phyloP scores from a whole-genome alignment of 805 yeast genomes.

The Pachysolen tannophilus region DNA sequence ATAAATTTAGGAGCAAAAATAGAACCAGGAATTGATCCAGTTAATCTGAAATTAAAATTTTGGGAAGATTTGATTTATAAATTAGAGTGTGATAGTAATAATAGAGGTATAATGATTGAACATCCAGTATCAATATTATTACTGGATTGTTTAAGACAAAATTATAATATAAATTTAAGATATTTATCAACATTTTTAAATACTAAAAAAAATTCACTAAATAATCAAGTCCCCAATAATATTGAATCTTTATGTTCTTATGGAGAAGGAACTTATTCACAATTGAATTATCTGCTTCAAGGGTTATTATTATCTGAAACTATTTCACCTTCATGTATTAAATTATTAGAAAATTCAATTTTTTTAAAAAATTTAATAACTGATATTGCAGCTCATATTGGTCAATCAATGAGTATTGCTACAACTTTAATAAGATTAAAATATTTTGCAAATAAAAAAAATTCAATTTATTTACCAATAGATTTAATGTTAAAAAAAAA shows the following conservation, averaged over 20 bases:
- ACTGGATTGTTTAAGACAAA: slow-evolving; percentile 41
- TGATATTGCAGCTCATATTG: slow-evolving; percentile 71
- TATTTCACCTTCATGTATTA: slow-evolving; percentile 47
- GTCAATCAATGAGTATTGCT: slow-evolving; percentile 72
- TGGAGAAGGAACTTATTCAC: slow-evolving; percentile 78
- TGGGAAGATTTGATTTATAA: slow-evolving; percentile 60
- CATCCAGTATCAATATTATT: slow-evolving; percentile 63
- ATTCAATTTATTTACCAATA: slow-evolving; percentile 53
- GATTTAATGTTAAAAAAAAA: slow-evolving; percentile 45
- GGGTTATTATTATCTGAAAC: slow-evolving; percentile 48
- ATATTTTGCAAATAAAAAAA: slow-evolving; percentile 44
- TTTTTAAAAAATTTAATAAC: slow-evolving; percentile 35
- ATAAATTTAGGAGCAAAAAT: slow-evolving; percentile 25
- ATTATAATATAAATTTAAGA: slow-evolving; percentile 40
- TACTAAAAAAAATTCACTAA: slow-evolving; percentile 46
- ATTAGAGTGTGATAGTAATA: slow-evolving; percentile 23
- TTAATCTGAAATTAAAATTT: slow-evolving; percentile 55
- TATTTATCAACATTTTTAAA: slow-evolving; percentile 54
- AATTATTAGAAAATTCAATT: slow-evolving; percentile 37
- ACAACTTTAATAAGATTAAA: slow-evolving; percentile 52
- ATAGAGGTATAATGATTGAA: slow-evolving; percentile 36
- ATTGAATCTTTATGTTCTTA: slow-evolving; percentile 58
- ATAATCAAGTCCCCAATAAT: slow-evolving; percentile 35
- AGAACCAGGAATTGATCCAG: slow-evolving; percentile 25
- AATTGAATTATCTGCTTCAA: slow-evolving; percentile 60